Evolutionary conservation across 192 early-diverging fungal species (phyloP).

Genomic region (Fimicolochytrium jonesii): DNA sequence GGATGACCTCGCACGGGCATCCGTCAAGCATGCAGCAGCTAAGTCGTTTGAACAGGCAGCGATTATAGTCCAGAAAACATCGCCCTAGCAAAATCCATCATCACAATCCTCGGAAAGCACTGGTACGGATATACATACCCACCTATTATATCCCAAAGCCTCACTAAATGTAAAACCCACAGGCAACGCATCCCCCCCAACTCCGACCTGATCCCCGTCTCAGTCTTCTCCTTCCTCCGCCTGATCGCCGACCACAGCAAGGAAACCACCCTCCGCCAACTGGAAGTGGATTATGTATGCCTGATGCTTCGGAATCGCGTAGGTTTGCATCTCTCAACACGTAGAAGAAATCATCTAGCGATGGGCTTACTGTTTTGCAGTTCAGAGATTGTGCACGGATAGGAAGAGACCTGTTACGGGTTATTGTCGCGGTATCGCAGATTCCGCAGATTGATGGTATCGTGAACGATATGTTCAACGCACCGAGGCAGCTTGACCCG

Average conservation of each 20-base stretch:
- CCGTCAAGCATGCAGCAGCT: background rate
- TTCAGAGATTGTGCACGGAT: slow-evolving; percentile 16
- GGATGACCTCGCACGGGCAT: background rate
- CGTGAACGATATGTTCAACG: background rate
- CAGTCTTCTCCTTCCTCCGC: slow-evolving; percentile 15
- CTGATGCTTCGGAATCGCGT: slow-evolving; percentile 16
- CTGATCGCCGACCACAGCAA: slow-evolving; percentile 6
- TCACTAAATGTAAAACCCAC: background rate
- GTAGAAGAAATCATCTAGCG: background rate
- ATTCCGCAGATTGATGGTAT: slow-evolving; percentile 9
- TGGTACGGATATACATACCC: background rate
- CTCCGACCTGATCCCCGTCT: slow-evolving; percentile 2
- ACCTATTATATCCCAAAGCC: background rate
- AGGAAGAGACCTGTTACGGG: slow-evolving; percentile 12
- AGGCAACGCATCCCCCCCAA: background rate
- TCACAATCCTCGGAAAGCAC: slow-evolving; percentile 5
- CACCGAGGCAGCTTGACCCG: slow-evolving; percentile 1
- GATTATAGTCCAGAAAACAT: slow-evolving; percentile 4
- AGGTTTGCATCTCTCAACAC: background rate
- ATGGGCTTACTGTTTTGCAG: background rate
- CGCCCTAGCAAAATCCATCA: slow-evolving; percentile 1
- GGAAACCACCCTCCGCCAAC: background rate
- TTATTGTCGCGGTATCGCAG: background rate
- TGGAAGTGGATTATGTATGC: slow-evolving; percentile 12
- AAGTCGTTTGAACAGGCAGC: background rate